A percentile compares a stretch with the other conserved stretches of the same genome.
Conservation (phyloP, 257 asterid genomes). For the Solanum boliviense region DNA sequence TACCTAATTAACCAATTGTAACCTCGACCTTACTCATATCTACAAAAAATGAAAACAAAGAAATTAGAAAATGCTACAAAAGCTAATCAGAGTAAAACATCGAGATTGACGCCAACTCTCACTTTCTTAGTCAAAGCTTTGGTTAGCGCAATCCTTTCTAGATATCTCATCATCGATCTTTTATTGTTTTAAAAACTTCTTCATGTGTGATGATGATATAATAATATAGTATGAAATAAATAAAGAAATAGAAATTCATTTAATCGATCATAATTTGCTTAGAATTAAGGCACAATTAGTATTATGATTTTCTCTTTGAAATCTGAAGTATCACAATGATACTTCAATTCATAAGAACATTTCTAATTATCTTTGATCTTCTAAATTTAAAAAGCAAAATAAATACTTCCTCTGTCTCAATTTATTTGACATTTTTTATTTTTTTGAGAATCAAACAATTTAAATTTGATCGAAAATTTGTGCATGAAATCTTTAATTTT, state of each 20-base stretch:
- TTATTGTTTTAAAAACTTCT: not conserved
- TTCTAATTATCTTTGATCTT: not conserved
- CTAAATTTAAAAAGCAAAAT: not conserved
- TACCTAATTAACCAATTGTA: not conserved
- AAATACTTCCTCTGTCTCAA: too few relatives aligned
- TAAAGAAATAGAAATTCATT: not conserved
- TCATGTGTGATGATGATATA: not conserved
- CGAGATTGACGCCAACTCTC: not conserved
- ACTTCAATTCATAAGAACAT: not conserved
- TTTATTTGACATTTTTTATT: too few relatives aligned
- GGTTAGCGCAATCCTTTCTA: not conserved
- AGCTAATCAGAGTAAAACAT: not conserved
- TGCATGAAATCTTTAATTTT: too few relatives aligned
- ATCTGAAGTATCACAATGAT: not conserved
- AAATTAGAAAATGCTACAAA: not conserved
- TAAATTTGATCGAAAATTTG: too few relatives aligned
- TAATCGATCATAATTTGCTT: not conserved
- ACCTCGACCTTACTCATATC: not conserved
- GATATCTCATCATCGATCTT: not conserved
- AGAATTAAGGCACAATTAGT: not conserved
- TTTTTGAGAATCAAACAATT: too few relatives aligned
- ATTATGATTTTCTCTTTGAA: not conserved
- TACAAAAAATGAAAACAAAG: not conserved
- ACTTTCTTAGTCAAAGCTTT: not conserved
- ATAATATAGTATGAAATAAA: too few relatives aligned